Evolutionary conservation across 768 basidiomycete species (phyloP).

Genomic region (Boletus bicolor): DNA sequence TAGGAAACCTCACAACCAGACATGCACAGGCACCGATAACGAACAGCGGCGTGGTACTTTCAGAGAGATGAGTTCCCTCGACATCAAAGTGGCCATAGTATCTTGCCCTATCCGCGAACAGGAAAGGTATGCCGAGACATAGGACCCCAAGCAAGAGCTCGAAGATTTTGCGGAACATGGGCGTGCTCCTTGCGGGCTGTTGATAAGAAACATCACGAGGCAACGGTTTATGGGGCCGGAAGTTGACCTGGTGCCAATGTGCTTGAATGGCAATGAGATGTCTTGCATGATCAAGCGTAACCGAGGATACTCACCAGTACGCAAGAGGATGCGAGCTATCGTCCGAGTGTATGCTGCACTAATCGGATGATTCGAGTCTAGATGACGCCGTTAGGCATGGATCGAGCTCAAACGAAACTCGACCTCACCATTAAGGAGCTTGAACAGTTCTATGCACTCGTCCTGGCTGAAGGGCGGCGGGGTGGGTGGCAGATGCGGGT

Average conservation of each 20-base stretch:
- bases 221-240: constrained; percentile 65
- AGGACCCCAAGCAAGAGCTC: constrained; percentile 61
- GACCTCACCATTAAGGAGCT: constrained; percentile 43
- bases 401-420: not conserved
- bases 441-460: constrained; percentile 74
- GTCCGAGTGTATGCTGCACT: constrained; percentile 55
- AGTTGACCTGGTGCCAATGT: constrained; percentile 68
- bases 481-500: constrained; percentile 41
- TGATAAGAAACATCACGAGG: constrained; percentile 47
- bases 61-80: constrained; percentile 48
- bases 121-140: constrained; percentile 76
- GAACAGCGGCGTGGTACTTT: constrained; percentile 54
- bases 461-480: constrained; percentile 71
- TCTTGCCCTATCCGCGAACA: constrained; percentile 57
- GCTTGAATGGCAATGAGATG: constrained; percentile 30
- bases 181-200: constrained; percentile 27
- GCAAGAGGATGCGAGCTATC: constrained; percentile 63
- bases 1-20: constrained; percentile 49
- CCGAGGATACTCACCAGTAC: constrained; percentile 51
- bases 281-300: not conserved
- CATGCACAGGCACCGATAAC: constrained; percentile 64
- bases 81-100: constrained; percentile 52
- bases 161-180: constrained; percentile 47
- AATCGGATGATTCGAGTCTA: constrained; percentile 23
- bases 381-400: constrained; percentile 1